Conservation (phyloP, 768 basidiomycete genomes). For the Leucocoprinus birnbaumii region DNA sequence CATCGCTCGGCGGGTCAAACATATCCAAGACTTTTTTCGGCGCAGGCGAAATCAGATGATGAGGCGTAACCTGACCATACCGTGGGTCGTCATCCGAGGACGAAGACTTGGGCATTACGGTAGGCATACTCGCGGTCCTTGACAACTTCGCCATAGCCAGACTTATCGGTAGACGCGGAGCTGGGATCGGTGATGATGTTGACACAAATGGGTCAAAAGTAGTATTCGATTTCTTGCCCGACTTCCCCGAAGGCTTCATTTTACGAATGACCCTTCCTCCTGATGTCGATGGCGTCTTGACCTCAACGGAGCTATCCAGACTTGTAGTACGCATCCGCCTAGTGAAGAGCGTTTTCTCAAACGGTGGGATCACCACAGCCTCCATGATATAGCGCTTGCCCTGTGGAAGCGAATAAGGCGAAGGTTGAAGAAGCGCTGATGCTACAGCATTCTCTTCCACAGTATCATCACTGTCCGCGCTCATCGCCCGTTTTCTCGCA, state of each 20-base stretch:
- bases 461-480: conserved; percentile 20
- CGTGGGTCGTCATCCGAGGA: conserved; percentile 63
- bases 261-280: conserved; percentile 5
- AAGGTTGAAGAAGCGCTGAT: conserved; percentile 5
- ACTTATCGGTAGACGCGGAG: not conserved
- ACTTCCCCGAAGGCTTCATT: conserved; percentile 5
- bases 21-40: conserved; percentile 17
- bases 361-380: conserved; percentile 28
- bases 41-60: conserved; percentile 62
- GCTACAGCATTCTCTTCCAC: conserved; percentile 28
- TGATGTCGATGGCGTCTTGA: conserved; percentile 3
- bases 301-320: not conserved
- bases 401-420: not conserved
- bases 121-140: conserved; percentile 11
- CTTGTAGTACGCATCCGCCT: not conserved
- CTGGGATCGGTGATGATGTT: conserved; percentile 4
- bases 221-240: not conserved
- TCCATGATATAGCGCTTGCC: conserved; percentile 51
- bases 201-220: conserved; percentile 5
- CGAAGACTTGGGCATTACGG: conserved; percentile 23
- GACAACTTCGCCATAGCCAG: not conserved
- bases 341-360: conserved; percentile 3
- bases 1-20: conserved; percentile 20
- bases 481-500: not conserved
- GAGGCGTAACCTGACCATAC: conserved; percentile 67